Base-by-base conservation (phyloP, 805 yeast genomes). In the Cyberlindnera misumaiensis region DNA sequence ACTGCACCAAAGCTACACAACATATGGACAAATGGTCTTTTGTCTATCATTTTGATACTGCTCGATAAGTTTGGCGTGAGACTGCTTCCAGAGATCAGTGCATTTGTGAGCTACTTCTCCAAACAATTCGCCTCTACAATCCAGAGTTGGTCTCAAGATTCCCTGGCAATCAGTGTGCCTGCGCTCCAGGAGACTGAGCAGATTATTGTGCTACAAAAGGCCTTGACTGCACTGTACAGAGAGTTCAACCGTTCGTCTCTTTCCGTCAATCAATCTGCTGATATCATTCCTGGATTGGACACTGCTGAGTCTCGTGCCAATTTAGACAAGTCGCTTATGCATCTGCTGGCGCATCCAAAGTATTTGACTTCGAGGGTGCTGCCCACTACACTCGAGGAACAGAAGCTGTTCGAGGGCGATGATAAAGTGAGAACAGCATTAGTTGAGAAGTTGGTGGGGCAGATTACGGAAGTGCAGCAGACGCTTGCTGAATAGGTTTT, bases 21-120 rank as follows among this genome's bases (percentile, higher is more conserved):
- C 37, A 64, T 84, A n/a, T 89, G 97, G 97, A 72, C 77, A n/a
- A 77, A 80, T 51, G 95, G 96, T 1, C 60, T 89, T 13, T 64
- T 89, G 24, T 79, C 93, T 0, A 73, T 85, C 5, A 62, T 83
- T 15, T 61, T 85, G 35, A 64, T 74, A 1, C 59, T 85, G 12
- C 53, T 86, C 29, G 68, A 78, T 20, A 72, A 70, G 35, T 74
- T 87, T 42, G 90, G 90, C 1, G 70, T 70, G 1, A 67, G 75
- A 31, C 65, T 82, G 2, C 47, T 81, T 1, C 78, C 86, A 3
- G 93, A 86, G 41, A 62, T 78, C 7, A 72, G 82, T 42, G 62
- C 75, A 32, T 83, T 86, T 44, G 65, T 80, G 3, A 65, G 72
- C 15, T 69, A 75, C 25, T 89, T 84, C 58, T 63, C 72, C 11